These are phyloP conservation scores for Fusarium sp. DNA, from an alignment of 2,329 filamentous ascomycete genomes.

Conservation along the genomic window DNA sequence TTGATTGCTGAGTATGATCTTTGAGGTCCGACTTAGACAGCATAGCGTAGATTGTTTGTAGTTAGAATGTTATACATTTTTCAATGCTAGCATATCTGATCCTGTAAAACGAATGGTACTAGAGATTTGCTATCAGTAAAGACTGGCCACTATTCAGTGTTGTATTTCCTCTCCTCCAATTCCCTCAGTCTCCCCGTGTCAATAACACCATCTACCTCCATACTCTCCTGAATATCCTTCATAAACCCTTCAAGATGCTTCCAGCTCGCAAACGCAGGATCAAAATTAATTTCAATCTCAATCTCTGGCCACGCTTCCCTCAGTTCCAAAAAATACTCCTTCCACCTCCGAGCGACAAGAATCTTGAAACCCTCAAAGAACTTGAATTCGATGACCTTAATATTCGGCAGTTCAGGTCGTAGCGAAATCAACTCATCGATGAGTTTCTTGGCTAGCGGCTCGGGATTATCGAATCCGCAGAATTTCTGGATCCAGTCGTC, in stretches of 20 bases:
- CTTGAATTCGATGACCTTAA: background rate
- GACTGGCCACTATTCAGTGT: background rate
- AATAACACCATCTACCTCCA: background rate
- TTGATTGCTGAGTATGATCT: constrained; percentile 34
- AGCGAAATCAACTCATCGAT: background rate
- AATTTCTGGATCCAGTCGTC: background rate
- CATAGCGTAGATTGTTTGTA: background rate
- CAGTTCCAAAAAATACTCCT: background rate
- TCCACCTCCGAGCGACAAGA: background rate
- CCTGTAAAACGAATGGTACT: too few relatives aligned
- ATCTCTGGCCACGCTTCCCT: background rate
- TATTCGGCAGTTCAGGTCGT: background rate
- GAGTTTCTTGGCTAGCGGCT: background rate
- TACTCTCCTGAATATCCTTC: background rate
- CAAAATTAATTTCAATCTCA: background rate
- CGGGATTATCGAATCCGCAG: background rate
- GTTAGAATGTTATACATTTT: background rate
- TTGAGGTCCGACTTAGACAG: background rate
- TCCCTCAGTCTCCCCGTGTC: background rate
- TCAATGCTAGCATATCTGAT: too few relatives aligned
- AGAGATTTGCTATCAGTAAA: too few relatives aligned
- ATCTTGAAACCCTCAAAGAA: background rate
- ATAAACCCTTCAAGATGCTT: background rate
- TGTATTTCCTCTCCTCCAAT: background rate
- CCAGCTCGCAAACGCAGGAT: background rate